These are phyloP conservation scores for Emydomyces testavorans DNA, from an alignment of 2,329 filamentous ascomycete genomes.

Conservation along the genomic window DNA sequence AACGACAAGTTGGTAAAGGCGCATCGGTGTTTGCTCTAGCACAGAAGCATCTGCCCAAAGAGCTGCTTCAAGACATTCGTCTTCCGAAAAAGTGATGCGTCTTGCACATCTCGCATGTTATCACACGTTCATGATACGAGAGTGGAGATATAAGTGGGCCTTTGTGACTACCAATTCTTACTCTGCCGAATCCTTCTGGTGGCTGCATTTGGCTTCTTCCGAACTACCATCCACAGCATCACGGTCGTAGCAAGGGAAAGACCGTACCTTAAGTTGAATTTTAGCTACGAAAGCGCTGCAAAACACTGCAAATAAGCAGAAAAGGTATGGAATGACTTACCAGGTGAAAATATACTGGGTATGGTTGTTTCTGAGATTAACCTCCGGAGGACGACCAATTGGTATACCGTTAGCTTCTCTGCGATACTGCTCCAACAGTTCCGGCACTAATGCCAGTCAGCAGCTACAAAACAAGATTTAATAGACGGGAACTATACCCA, in stretches of 20 bases:
- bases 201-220: constrained; percentile 66
- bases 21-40: constrained; percentile 79
- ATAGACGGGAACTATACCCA: constrained; percentile 48
- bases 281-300: neutral
- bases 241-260: constrained; percentile 73
- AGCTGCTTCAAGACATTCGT: constrained; percentile 67
- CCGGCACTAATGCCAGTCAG: constrained; percentile 48
- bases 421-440: constrained; percentile 63
- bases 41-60: constrained; percentile 66
- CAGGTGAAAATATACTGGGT: constrained; percentile 98
- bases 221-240: constrained; percentile 94
- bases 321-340: constrained; percentile 43
- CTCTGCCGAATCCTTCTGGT: constrained; percentile 64
- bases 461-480: constrained; percentile 1
- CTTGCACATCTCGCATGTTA: constrained; percentile 16
- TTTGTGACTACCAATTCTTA: constrained; percentile 54
- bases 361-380: constrained; percentile 92
- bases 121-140: neutral
- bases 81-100: constrained; percentile 13
- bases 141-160: constrained; percentile 11
- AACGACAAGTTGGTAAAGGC: constrained; percentile 59
- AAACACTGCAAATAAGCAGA: neutral
- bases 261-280: constrained; percentile 57
- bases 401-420: constrained; percentile 72
- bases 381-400: constrained; percentile 75